These are phyloP conservation scores for Flaveria robusta DNA, from an alignment of 129 eudicot species.

Conservation along the genomic window DNA sequence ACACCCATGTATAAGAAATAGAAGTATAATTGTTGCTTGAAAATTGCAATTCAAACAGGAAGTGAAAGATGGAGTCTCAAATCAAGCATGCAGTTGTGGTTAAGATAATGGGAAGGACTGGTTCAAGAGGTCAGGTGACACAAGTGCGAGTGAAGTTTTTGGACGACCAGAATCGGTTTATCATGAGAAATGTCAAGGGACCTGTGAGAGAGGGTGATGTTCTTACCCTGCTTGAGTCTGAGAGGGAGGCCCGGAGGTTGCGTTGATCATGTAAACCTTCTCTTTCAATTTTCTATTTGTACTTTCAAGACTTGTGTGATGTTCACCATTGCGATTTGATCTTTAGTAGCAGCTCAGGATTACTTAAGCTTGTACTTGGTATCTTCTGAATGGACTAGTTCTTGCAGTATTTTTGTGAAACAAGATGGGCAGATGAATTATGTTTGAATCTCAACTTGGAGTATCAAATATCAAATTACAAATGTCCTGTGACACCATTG, in stretches of 20 bases:
- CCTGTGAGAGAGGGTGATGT: constrained; percentile 45
- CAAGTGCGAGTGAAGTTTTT: constrained; percentile 46
- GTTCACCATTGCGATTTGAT: not conserved
- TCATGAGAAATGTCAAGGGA: constrained; percentile 50
- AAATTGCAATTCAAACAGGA: not conserved
- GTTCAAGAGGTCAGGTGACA: constrained; percentile 46
- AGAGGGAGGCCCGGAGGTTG: constrained; percentile 47
- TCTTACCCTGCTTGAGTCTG: constrained; percentile 49
- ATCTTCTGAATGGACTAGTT: not conserved
- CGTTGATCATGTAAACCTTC: constrained; percentile 29
- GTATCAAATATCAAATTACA: not conserved
- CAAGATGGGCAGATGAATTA: not conserved
- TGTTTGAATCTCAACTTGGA: not conserved
- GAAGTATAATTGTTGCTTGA: not conserved
- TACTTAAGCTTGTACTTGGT: not conserved
- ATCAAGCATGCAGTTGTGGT: constrained; percentile 44
- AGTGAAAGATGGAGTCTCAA: constrained; percentile 37
- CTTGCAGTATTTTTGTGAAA: constrained; percentile 1
- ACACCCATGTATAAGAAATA: not conserved
- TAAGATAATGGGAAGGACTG: constrained; percentile 44
- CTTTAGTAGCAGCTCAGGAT: not conserved
- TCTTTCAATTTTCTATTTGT: not conserved
- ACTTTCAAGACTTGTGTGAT: not conserved
- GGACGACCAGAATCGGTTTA: constrained; percentile 38
- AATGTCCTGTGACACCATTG: too few species aligned